Base-by-base conservation (phyloP, 2,329 filamentous ascomycete genomes). In the Aspergillus udagawae region DNA sequence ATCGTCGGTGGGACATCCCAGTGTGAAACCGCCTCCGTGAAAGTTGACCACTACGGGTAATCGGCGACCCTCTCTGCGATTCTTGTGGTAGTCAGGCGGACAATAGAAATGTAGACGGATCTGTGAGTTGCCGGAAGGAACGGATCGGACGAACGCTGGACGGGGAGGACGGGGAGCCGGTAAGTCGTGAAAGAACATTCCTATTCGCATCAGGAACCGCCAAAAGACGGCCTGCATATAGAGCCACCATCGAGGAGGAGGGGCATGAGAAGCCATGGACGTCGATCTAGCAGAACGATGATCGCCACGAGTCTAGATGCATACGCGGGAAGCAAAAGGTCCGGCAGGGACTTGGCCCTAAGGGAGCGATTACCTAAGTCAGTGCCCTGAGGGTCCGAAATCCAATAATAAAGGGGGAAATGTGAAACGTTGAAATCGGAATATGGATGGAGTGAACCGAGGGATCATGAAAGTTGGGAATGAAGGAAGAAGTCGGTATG, bases 141-240 rank as follows among this genome's bases (percentile, higher is more conserved):
- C 80, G 20, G 77, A 77, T 48, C 79, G 81, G 49, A 78, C 78
- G 73, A 90, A 90, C 29, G 79, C 73, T 2, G 86, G 86, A 32
- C 75, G 76, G 1, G 85, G 84, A 5, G 87, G 85, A 51, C 81
- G 79, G 6, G 86, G 86, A 45, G 80, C 75, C 1, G 86, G 82
- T 58, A 86, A 74, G 54, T 80, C 82, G 69, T 91, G 87, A 42
- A 90, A 75, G 58, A 82, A 77, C 86, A 90, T 89, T 67, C 86
- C 87, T 56, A 89, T 80, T 57, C 79, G 79, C 82, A 89, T 89
- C 45, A 90, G 77, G 55, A 82, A 79, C 53, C 88, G 82, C 86
- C 86, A 89, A 69, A 86, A 82, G 28, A 80, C 74, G 49, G 88
- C 87, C 69, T 88, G 82, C 53, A 86, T 63, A 55, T 82, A 81